Base-by-base conservation (phyloP, 805 yeast genomes). In the Spathaspora hagerdaliae region DNA sequence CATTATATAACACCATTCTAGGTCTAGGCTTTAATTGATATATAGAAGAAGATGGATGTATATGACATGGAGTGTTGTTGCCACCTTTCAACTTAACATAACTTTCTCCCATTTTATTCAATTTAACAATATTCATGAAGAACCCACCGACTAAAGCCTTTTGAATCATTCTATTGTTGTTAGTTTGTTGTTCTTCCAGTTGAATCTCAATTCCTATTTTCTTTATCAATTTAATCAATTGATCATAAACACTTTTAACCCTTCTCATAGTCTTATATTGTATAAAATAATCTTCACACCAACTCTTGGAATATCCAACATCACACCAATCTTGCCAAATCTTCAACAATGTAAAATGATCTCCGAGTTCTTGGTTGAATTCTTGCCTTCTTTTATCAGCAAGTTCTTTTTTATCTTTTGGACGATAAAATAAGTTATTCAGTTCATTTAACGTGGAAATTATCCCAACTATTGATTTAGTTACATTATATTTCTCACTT, bases 1-100 rank as follows among this genome's bases (percentile, higher is more conserved):
- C 95, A 56, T 90, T 89, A 60, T 88, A 94, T 12, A 92, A 69
- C 6, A 94, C 71, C 44, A 79, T 69, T 51, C 79, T 84, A 3
- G 91, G 84, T 0, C 90, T 91, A 15, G 94, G 95, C 47, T 80
- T 82, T 10, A 69, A 66, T 10, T 73, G 69, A 55, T 78, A 81
- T 29, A 92, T 59, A 0, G 83, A 79, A 0, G 96, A 86, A 0
- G 96, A 84, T 0, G 99, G 99, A 56, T 92, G 99, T 31, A 92
- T 73, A 56, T 70, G 75, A 1, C 89, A 92, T n/a, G 81, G 76
- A 14, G 36, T 29, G 10, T 36, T 32, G 19, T n/a, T 14, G 7
- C 29, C 31, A 33, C 37, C 13, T 52, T 80, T 80, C 31, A 82
- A 63, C 1, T 88, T 74, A 7, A 81, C 74, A 59, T 85, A 89